These are phyloP conservation scores for Hortiboletus flavorubellus DNA, from an alignment of 768 basidiomycete genomes.

Conservation along the genomic window DNA sequence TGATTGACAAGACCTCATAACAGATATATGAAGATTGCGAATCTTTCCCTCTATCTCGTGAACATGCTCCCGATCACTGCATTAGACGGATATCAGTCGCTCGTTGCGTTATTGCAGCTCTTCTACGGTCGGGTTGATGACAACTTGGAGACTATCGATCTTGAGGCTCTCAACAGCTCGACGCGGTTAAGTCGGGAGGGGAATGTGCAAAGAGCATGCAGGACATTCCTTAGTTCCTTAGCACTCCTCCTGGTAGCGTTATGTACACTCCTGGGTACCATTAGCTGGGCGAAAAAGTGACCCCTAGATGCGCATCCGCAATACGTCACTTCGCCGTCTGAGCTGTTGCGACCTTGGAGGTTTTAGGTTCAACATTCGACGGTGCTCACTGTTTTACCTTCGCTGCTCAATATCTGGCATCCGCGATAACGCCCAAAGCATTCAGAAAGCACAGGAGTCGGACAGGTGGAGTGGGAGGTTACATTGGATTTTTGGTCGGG, in stretches of 20 bases:
- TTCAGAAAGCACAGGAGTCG: neutral
- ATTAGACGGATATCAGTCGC: slow-evolving; percentile 68
- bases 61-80: slow-evolving; percentile 73
- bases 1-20: neutral
- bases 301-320: neutral
- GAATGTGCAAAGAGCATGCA: slow-evolving; percentile 14
- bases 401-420: neutral
- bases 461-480: neutral
- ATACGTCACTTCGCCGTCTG: neutral
- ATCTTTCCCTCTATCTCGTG: slow-evolving; percentile 78
- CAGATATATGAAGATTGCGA: slow-evolving; percentile 62
- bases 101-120: slow-evolving; percentile 35
- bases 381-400: neutral
- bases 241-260: slow-evolving; percentile 21
- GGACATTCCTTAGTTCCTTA: slow-evolving; percentile 14
- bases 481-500: neutral
- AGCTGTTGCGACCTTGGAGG: neutral
- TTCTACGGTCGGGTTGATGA: slow-evolving; percentile 1
- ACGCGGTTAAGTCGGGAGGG: slow-evolving; percentile 4
- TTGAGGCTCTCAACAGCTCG: slow-evolving; percentile 16
- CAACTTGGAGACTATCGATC: slow-evolving; percentile 12
- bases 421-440: neutral
- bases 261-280: slow-evolving; percentile 20
- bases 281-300: slow-evolving; percentile 21
- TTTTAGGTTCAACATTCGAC: neutral